These are phyloP conservation scores for Cladosporium austrohemisphaericum DNA, from an alignment of 2,329 filamentous ascomycete species.

Conservation along the genomic window DNA sequence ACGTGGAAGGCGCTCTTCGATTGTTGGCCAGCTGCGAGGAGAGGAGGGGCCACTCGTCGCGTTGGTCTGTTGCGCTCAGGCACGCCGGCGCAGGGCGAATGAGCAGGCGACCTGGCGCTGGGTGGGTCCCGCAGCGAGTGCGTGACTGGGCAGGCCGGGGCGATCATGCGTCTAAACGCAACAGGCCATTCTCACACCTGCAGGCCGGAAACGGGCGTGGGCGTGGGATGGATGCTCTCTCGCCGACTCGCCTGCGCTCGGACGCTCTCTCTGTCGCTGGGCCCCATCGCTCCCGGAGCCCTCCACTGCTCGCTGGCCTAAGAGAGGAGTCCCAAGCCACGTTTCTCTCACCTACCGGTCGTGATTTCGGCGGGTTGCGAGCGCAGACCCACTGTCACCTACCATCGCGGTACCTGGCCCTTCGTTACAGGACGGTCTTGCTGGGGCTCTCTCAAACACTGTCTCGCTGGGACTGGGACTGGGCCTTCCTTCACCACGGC, in stretches of 20 bases:
- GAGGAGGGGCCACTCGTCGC: too few species aligned
- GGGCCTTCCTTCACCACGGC: too few species aligned
- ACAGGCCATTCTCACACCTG: conserved; percentile 14
- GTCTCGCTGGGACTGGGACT: conserved; percentile 8
- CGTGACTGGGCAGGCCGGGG: conserved; percentile 8
- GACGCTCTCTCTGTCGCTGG: not conserved
- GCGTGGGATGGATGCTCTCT: conserved; percentile 12
- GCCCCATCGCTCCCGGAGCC: conserved; percentile 4
- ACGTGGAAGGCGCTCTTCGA: conserved; percentile 6
- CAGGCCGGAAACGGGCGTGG: not conserved
- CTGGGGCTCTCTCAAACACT: too few species aligned
- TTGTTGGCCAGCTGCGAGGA: conserved; percentile 13
- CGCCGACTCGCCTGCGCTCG: conserved; percentile 3
- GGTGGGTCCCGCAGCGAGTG: not conserved
- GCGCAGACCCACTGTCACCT: conserved; percentile 2
- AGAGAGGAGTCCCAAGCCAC: not conserved
- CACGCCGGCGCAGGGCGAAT: conserved; percentile 11
- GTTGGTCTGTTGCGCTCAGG: conserved; percentile 8
- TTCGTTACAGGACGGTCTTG: not conserved
- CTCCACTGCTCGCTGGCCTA: conserved; percentile 1
- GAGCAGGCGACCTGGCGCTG: not conserved
- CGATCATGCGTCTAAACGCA: conserved; percentile 10
- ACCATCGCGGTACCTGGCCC: not conserved
- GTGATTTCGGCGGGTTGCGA: conserved; percentile 12
- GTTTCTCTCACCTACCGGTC: conserved; percentile 3